Percentiles rank a stretch among this genome's conserved stretches.
These are phyloP conservation scores for Alternaria brassicicola DNA, from an alignment of 2,329 filamentous ascomycete species.

Conservation along the genomic window DNA sequence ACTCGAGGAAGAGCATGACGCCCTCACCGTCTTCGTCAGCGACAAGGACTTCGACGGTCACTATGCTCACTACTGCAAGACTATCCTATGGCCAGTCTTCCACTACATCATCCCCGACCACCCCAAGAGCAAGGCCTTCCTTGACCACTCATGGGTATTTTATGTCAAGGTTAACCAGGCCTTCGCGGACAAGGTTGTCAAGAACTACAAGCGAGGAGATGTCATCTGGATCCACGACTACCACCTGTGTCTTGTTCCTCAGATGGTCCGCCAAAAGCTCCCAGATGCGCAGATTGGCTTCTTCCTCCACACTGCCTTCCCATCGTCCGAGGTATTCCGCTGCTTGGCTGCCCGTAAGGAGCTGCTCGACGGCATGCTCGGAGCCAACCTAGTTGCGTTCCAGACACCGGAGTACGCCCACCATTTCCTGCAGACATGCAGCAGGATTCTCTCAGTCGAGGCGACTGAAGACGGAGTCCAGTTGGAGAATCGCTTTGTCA, in stretches of 20 bases:
- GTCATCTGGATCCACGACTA: conserved; percentile 97
- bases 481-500: conserved; percentile 90
- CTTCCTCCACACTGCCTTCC: conserved; percentile 94
- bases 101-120: conserved; percentile 98
- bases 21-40: conserved; percentile 81
- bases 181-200: conserved; percentile 88
- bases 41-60: conserved; percentile 95
- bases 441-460: conserved; percentile 86
- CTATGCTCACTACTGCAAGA: conserved; percentile 96
- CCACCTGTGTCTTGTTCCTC: conserved; percentile 85
- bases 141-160: conserved; percentile 95
- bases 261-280: conserved; percentile 86
- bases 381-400: conserved; percentile 90
- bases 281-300: conserved; percentile 96
- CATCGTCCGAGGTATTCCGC: conserved; percentile 93
- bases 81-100: conserved; percentile 96
- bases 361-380: conserved; percentile 88
- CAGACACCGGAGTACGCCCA: conserved; percentile 92
- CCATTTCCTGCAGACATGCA: conserved; percentile 96
- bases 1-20: conserved; percentile 80
- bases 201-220: conserved; percentile 92
- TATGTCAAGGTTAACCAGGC: conserved; percentile 92
- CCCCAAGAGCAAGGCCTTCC: conserved; percentile 96
- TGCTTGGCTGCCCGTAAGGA: conserved; percentile 87
- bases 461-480: conserved; percentile 87